phyloP scores from a whole-genome alignment of 306 rosid genomes.

The Medicago arabica region DNA sequence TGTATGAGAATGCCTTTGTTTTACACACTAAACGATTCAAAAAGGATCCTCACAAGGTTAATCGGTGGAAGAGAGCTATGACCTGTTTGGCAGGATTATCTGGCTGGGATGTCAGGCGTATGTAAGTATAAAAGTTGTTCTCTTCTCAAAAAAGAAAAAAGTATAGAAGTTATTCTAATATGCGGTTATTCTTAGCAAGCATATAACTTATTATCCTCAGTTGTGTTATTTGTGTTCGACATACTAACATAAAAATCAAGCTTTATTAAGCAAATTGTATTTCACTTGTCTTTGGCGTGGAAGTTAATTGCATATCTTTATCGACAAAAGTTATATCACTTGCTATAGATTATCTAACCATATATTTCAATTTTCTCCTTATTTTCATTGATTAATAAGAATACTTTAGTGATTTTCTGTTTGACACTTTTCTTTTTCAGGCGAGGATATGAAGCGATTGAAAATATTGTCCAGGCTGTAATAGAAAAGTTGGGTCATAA shows the following conservation, averaged over 20 bases:
- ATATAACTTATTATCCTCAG: no score
- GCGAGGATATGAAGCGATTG: background rate
- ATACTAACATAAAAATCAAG: no score
- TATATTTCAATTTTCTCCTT: no score
- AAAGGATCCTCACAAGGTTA: background rate
- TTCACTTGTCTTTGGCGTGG: no score
- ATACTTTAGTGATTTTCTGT: background rate
- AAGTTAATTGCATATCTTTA: no score
- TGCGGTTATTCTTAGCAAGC: background rate
- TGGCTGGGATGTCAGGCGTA: background rate
- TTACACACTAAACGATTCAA: background rate
- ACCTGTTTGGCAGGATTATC: background rate
- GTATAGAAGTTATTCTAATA: background rate
- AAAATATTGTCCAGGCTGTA: background rate
- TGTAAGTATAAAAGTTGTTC: no score
- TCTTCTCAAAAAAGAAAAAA: no score
- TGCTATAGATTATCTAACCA: no score
- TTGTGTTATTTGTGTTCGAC: no score
- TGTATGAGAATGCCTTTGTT: background rate
- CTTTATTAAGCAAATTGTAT: no score
- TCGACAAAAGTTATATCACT: no score
- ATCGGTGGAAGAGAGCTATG: conserved; percentile 19
- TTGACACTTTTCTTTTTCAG: background rate
- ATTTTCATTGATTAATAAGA: background rate
- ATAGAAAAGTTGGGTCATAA: background rate